Evolutionary conservation across 768 basidiomycete genomes (phyloP), one percentile per base, ranked within the genome.

Genomic region (Candolleomyces efflorescens): DNA sequence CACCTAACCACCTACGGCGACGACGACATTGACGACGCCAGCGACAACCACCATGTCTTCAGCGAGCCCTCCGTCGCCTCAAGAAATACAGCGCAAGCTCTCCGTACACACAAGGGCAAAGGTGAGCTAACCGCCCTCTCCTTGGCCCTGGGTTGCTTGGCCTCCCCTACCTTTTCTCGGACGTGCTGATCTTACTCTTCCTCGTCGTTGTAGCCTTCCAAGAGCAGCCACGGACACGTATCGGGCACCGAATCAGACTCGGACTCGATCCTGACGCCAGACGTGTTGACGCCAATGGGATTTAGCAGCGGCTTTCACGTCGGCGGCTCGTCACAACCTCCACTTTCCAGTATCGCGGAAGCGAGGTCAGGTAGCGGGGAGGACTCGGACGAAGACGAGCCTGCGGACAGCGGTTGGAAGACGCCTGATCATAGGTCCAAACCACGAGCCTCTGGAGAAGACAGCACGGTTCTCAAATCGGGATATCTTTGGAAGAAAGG

Each of bases 401-500:
- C 83, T 38, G 56, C 49, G 6, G 60, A 82, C 52, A 83, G 79
- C 47, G 83, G 79, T 58, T 83, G 79, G 24, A 57, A 51, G 67
- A 75, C 78, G 36, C 79, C 78, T 32, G 79, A 78, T 63, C 69
- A 72, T 46, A 72, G 72, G 49, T 75, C 49, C 15, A 51, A 68
- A 24, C 70, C 75, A 45, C 78, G 77, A 56, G 77, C 79, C 56
- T 79, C 84, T 3, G 73, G 76, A 12, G 86, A 86, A 57, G 87
- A 88, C 66, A 82, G 79, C 49, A 32, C 6, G 32, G 85, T 91
- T 43, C 80, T 96, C 69, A 96, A 94, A 74, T 84, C 89, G 22
- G 97, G 96, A 1, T 98, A 97, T 76, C 76, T 98, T 53, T 90
- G 87, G 85, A 99, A 99, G 83, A 98, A 98, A 79, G 96, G 96